A percentile compares a stretch with the other conserved stretches of the same genome.
phyloP scores from a whole-genome alignment of 1,139 yeast species.

The Magnusiomyces paraingens region DNA sequence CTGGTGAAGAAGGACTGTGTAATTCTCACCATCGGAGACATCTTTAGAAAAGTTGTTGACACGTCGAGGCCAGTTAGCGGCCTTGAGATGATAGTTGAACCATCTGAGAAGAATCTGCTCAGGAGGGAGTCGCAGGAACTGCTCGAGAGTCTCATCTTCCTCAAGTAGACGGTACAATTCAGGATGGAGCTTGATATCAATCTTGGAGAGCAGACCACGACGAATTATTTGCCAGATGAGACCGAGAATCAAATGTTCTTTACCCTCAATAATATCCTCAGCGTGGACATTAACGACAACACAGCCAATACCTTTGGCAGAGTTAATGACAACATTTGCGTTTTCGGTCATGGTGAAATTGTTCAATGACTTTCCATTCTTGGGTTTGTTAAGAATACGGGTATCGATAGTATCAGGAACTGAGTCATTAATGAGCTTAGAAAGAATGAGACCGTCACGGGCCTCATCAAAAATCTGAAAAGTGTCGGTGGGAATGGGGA shows the following conservation, averaged over 20 bases:
- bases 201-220: slow-evolving; percentile 88
- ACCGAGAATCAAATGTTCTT: slow-evolving; percentile 91
- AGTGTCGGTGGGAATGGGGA: slow-evolving; percentile 90
- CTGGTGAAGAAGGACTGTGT: slow-evolving; percentile 82
- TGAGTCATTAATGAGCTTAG: slow-evolving; percentile 91
- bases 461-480: slow-evolving; percentile 97
- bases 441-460: slow-evolving; percentile 87
- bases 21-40: slow-evolving; percentile 91
- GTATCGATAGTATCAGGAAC: slow-evolving; percentile 98
- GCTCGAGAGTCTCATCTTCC: slow-evolving; percentile 96
- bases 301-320: slow-evolving; percentile 98
- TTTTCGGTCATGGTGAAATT: slow-evolving; percentile 95
- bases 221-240: slow-evolving; percentile 97
- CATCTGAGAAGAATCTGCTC: slow-evolving; percentile 95
- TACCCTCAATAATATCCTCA: slow-evolving; percentile 94
- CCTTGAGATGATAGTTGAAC: slow-evolving; percentile 93
- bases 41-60: slow-evolving; percentile 83
- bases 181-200: slow-evolving; percentile 93
- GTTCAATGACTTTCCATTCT: slow-evolving; percentile 74
- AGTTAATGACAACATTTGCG: slow-evolving; percentile 94
- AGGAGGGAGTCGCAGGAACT: slow-evolving; percentile 91
- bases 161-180: slow-evolving; percentile 90
- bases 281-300: slow-evolving; percentile 96
- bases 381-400: slow-evolving; percentile 87
- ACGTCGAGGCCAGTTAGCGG: slow-evolving; percentile 85